Base-by-base conservation (phyloP, 2,329 filamentous ascomycete genomes). In the Fusarium camptoceras region DNA sequence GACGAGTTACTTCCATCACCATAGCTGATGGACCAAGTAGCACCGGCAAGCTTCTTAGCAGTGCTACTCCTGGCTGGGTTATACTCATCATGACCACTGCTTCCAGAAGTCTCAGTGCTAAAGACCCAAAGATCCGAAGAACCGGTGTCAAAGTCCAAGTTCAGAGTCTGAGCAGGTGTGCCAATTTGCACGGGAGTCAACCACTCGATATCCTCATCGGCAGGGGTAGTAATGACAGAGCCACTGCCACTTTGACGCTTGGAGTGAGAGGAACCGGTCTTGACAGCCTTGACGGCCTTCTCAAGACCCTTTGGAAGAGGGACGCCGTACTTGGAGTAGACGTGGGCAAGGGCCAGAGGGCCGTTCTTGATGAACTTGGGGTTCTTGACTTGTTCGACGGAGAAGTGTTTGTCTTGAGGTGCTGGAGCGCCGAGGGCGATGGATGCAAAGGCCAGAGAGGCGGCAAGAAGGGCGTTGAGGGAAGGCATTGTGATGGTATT, bases 61-160 rank as follows among this genome's bases (percentile, higher is more conserved):
- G 80, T 81, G 24, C 76, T 80, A 62, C 81, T 84, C 50, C 78
- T 76, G 25, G 61, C 65, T 2, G 83, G 80, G 48, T 81, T 72
- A 62, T 82, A 85, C n/a, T 80, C 54, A 8, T 76, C 73, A 48
- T 85, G 83, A 0, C 81, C 81, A 18, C 76, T 76, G 14, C 81
- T 74, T 28, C 81, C 75, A 37, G 81, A 82, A 50, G 82, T 80
- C 61, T 66, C 61, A 27, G 83, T 80, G 57, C 81, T 83, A 70
- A 84, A 84, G 2, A 85, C 83, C 83, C 83, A 84, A 25, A 84
- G 76, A 59, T 85, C 83, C 14, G 82, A 81, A 4, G 82, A 84
- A 2, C 83, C 83, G 2, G 83, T 85, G 60, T 85, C 82, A 48
- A 85, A 82, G 68, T 83, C 79, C 50, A 85, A 72, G 37, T 81